A percentile compares a stretch with the other conserved stretches of the same genome.
These are phyloP conservation scores for Pythium aquatile DNA, from an alignment of 352 stramenopile genomes.

Conservation along the genomic window DNA sequence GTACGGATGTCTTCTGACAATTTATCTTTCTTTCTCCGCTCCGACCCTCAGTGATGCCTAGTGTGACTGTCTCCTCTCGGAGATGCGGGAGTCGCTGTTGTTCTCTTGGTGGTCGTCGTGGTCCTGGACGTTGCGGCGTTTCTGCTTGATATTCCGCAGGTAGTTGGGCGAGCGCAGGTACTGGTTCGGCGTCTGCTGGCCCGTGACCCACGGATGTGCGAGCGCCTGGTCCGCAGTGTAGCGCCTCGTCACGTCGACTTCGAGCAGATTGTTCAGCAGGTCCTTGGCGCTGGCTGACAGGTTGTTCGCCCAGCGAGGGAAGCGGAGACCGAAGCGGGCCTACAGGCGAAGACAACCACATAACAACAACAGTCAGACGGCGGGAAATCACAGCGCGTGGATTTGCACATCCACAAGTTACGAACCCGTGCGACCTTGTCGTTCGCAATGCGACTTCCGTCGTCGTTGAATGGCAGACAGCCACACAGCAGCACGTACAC, in stretches of 20 bases:
- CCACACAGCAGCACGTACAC: conserved; percentile 97
- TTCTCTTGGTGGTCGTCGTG: conserved; percentile 26
- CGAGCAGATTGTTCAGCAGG: conserved; percentile 76
- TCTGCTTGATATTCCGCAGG: conserved; percentile 76
- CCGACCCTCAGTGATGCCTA: conserved; percentile 23
- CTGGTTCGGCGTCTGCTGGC: conserved; percentile 83
- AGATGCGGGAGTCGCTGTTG: conserved; percentile 29
- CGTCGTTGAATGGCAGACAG: conserved; percentile 98
- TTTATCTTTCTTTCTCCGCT: background rate
- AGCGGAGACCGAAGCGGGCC: conserved; percentile 94
- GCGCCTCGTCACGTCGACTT: conserved; percentile 75
- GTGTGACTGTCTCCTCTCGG: conserved; percentile 62
- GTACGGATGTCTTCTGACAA: background rate
- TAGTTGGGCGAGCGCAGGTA: conserved; percentile 88
- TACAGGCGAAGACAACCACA: conserved; percentile 31
- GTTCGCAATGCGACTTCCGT: conserved; percentile 85
- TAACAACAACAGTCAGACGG: background rate
- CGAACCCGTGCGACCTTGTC: conserved; percentile 68
- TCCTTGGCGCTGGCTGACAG: conserved; percentile 87
- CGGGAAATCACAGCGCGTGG: background rate
- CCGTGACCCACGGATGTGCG: conserved; percentile 84
- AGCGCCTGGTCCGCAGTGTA: conserved; percentile 83
- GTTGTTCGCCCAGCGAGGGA: conserved; percentile 91
- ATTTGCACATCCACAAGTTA: background rate
- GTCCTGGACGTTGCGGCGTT: conserved; percentile 46